These are phyloP conservation scores for Phytophthora ramorum DNA, from an alignment of 352 stramenopile species.

Conservation along the genomic window DNA sequence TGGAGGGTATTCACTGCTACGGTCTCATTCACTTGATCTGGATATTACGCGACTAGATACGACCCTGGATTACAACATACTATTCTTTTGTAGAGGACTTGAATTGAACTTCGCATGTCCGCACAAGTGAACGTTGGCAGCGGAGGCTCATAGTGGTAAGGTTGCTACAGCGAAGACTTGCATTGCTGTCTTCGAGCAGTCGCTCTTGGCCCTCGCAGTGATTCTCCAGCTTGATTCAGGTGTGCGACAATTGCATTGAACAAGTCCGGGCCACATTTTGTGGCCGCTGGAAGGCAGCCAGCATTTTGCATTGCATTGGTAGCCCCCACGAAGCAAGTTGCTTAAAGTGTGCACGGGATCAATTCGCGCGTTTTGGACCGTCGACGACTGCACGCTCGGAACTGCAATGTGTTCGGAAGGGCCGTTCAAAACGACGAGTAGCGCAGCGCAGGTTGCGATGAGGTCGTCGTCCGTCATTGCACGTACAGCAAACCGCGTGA, in stretches of 20 bases:
- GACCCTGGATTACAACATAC: not conserved
- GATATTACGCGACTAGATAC: not conserved
- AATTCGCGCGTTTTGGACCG: too few relatives aligned
- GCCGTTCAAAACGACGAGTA: too few relatives aligned
- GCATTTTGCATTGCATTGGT: not conserved
- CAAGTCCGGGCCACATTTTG: constrained; percentile 6
- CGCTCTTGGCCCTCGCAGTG: not conserved
- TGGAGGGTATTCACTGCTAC: not conserved
- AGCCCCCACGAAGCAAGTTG: too few relatives aligned
- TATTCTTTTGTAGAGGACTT: not conserved
- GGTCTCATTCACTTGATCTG: not conserved
- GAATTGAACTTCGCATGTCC: not conserved
- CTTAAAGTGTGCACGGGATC: too few relatives aligned
- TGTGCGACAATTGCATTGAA: not conserved
- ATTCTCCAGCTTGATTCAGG: not conserved
- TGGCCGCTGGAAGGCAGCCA: constrained; percentile 12
- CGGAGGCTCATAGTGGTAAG: too few relatives aligned
- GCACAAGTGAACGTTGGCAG: not conserved
- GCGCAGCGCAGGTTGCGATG: too few relatives aligned
- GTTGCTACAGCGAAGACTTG: not conserved
- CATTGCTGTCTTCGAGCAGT: not conserved
- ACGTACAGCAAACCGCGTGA: too few relatives aligned
- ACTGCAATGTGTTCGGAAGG: constrained; percentile 2
- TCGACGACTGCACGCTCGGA: constrained; percentile 10
- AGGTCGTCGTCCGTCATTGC: too few relatives aligned